phyloP scores from a whole-genome alignment of 1,139 yeast genomes.

The Yamadazyma jaroonii region DNA sequence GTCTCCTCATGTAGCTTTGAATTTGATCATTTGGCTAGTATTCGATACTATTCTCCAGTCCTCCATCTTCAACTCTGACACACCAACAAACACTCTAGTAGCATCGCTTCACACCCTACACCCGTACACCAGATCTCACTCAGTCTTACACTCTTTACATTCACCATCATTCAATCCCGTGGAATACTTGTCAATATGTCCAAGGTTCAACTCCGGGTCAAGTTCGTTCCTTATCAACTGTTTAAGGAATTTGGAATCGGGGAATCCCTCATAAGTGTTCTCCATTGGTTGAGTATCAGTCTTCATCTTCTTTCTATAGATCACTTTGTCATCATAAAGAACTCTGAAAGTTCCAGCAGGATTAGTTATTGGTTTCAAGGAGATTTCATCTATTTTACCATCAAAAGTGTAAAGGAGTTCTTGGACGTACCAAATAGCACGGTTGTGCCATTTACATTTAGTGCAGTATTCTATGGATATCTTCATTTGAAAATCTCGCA shows the following conservation, averaged over 20 bases:
- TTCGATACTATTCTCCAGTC: too few species aligned
- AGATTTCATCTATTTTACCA: slow-evolving; percentile 34
- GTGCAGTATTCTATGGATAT: slow-evolving; percentile 40
- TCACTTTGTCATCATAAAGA: slow-evolving; percentile 15
- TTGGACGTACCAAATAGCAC: slow-evolving; percentile 48
- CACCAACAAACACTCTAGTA: too few species aligned
- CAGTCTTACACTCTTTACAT: background rate
- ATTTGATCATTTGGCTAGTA: too few species aligned
- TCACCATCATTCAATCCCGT: slow-evolving; percentile 4
- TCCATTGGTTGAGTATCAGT: slow-evolving; percentile 19
- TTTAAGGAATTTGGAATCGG: slow-evolving; percentile 44
- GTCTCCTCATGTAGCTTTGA: too few species aligned
- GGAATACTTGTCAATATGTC: slow-evolving; percentile 30
- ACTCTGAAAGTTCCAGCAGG: slow-evolving; percentile 41
- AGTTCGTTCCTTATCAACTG: slow-evolving; percentile 31
- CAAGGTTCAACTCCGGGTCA: slow-evolving; percentile 27
- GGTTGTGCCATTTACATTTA: slow-evolving; percentile 47
- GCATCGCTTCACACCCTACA: too few species aligned
- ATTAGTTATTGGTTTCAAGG: slow-evolving; percentile 38
- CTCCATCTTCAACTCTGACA: too few species aligned
- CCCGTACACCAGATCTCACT: background rate
- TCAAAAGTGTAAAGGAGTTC: slow-evolving; percentile 45
- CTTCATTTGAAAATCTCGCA: slow-evolving; percentile 11
- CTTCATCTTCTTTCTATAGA: slow-evolving; percentile 40
- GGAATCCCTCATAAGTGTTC: slow-evolving; percentile 44